A percentile compares a stretch with the other conserved stretches of the same genome.
Conservation (phyloP, 1,284 basidiomycete species). For the Neonothopanus nambi region DNA sequence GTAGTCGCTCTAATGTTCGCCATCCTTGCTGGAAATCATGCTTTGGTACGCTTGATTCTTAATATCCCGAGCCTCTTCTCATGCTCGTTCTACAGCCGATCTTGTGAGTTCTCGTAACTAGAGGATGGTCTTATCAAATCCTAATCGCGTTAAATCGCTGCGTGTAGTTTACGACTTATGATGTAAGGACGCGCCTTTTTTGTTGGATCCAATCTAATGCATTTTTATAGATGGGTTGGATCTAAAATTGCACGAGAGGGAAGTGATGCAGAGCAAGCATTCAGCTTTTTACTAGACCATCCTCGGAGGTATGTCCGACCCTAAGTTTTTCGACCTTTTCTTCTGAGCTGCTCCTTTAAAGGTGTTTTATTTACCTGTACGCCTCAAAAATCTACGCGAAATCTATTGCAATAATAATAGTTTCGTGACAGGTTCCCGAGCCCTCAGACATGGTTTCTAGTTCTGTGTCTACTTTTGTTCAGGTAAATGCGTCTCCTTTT, state of each 20-base stretch:
- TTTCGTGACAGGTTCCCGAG: conserved; percentile 60
- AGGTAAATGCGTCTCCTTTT: conserved; percentile 34
- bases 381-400: conserved; percentile 13
- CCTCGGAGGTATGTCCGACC: conserved; percentile 53
- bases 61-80: background rate
- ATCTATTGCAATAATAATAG: background rate
- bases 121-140: background rate
- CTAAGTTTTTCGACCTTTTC: background rate
- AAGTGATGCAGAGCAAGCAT: conserved; percentile 56
- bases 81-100: conserved; percentile 27
- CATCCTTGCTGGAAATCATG: conserved; percentile 56
- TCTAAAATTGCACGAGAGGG: conserved; percentile 46
- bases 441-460: conserved; percentile 82
- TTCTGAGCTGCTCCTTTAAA: conserved; percentile 22
- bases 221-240: conserved; percentile 43
- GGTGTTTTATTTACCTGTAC: conserved; percentile 80
- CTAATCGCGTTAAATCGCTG: background rate
- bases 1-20: conserved; percentile 47
- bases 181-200: conserved; percentile 30
- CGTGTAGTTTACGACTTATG: conserved; percentile 36
- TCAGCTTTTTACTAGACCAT: conserved; percentile 82
- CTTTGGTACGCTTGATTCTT: conserved; percentile 39
- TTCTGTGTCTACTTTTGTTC: conserved; percentile 47
- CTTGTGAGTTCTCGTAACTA: conserved; percentile 27
- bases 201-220: background rate